phyloP scores from a whole-genome alignment of 1,139 yeast species.

The Diutina mesorugosa region DNA sequence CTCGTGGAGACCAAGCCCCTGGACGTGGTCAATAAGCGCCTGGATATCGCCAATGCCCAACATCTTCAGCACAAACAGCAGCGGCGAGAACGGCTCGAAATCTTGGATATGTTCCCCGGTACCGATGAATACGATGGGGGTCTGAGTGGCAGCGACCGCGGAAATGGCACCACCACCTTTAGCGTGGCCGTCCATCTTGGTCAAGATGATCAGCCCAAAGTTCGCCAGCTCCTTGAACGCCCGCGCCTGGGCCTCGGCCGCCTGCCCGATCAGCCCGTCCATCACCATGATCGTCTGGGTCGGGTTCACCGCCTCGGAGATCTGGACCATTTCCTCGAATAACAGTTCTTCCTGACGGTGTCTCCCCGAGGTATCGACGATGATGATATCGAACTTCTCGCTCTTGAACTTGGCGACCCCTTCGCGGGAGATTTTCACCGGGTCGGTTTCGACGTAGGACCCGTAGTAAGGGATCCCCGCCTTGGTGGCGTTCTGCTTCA shows the following conservation, averaged over 20 bases:
- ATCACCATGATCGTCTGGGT: constrained; percentile 94
- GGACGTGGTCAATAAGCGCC: constrained; percentile 88
- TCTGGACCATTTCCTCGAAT: constrained; percentile 91
- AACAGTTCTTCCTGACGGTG: constrained; percentile 91
- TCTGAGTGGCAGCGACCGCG: constrained; percentile 93
- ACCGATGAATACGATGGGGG: constrained; percentile 96
- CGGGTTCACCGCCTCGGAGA: constrained; percentile 74
- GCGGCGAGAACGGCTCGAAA: constrained; percentile 83
- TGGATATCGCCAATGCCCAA: constrained; percentile 94
- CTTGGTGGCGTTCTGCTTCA: constrained; percentile 93
- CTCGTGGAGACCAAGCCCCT: constrained; percentile 69
- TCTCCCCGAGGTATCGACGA: constrained; percentile 97
- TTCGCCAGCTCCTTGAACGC: constrained; percentile 91
- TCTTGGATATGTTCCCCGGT: constrained; percentile 97
- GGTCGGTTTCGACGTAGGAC: constrained; percentile 90
- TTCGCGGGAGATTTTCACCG: constrained; percentile 79
- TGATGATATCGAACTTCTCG: constrained; percentile 85
- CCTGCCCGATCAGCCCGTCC: constrained; percentile 97
- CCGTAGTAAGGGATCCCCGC: constrained; percentile 93
- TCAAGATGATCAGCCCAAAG: constrained; percentile 89
- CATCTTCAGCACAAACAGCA: constrained; percentile 75
- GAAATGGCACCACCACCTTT: constrained; percentile 99
- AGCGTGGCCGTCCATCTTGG: constrained; percentile 98
- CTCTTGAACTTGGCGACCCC: constrained; percentile 89
- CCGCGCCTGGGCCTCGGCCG: constrained; percentile 88